Evolutionary conservation across 2,329 filamentous ascomycete genomes (phyloP), one percentile per base, ranked within the genome.

Genomic region (Xylariaceae sp.): DNA sequence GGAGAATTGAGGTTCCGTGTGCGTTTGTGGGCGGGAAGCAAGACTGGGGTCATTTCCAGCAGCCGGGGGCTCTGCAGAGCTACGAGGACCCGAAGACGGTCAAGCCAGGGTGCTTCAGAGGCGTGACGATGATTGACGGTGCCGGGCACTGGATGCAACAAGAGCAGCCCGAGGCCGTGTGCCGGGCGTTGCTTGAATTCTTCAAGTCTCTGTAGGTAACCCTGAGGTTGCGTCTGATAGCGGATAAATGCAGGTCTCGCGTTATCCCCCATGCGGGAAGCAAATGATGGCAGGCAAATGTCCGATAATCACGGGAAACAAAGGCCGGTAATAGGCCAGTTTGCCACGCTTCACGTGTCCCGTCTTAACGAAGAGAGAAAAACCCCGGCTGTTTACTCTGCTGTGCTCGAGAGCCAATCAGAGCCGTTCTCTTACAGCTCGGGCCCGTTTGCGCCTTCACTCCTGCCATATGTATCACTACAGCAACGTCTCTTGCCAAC

Each of bases 61-160:
- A 85, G 59, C 84, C 84, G 0, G 83, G 83, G 0, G 83, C 78
- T 0, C 65, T 88, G 4, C 81, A 87, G 63, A 75, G 65, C 18
- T 67, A 72, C 12, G 55, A 74, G 26, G 80, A 83, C 67, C 72
- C 71, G 5, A 68, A 73, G 7, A 72, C 73, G 0, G 85, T 81
- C 58, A 71, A 68, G 22, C 45, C 60, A 16, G 65, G 62, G 0
- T 74, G 78, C 54, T 86, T 82, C 63, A 72, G 73, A 47, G 79
- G 80, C 0, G 67, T 72, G 32, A 76, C 65, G 47, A 69, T 84
- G 16, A 71, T 88, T 12, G 76, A 84, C 15, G 76, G 76, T 0
- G 84, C 83, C 4, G 85, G 85, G 0, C 86, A 88, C 71, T 88
- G 85, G 85, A 78, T 85, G 34, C 84, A 86, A 64, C 83, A 87